Conservation (phyloP, 805 yeast species). For the Hanseniaspora pseudoguilliermondii region DNA sequence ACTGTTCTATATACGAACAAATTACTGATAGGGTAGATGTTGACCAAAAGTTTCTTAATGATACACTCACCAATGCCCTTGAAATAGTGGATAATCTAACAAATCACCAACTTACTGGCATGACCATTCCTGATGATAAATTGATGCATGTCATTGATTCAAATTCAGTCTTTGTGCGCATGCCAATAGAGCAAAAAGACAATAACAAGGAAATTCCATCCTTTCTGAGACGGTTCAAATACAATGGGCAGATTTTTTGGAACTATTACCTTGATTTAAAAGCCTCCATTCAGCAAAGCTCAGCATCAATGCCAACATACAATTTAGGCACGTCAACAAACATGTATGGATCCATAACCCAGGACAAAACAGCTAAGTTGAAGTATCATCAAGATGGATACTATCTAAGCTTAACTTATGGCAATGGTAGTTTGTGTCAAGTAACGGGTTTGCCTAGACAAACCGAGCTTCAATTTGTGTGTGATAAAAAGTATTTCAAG, state of each 20-base stretch:
- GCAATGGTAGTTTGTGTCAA: conserved; percentile 48
- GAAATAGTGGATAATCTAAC: neutral
- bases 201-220: too few relatives aligned
- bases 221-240: neutral
- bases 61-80: neutral
- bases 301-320: neutral
- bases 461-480: conserved; percentile 44
- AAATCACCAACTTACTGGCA: too few relatives aligned
- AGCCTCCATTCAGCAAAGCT: neutral
- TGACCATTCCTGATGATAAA: neutral
- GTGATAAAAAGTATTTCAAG: conserved; percentile 33
- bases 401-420: conserved; percentile 27
- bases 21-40: neutral
- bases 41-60: neutral
- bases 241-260: neutral
- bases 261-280: neutral
- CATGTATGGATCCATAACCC: neutral
- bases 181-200: too few relatives aligned
- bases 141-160: neutral
- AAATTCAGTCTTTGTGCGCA: neutral
- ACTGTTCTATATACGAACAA: conserved; percentile 1
- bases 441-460: conserved; percentile 40
- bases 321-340: neutral
- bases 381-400: conserved; percentile 27
- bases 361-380: neutral